Evolutionary conservation across 1,284 basidiomycete species (phyloP).

Genomic region (Leccinum insolens): DNA sequence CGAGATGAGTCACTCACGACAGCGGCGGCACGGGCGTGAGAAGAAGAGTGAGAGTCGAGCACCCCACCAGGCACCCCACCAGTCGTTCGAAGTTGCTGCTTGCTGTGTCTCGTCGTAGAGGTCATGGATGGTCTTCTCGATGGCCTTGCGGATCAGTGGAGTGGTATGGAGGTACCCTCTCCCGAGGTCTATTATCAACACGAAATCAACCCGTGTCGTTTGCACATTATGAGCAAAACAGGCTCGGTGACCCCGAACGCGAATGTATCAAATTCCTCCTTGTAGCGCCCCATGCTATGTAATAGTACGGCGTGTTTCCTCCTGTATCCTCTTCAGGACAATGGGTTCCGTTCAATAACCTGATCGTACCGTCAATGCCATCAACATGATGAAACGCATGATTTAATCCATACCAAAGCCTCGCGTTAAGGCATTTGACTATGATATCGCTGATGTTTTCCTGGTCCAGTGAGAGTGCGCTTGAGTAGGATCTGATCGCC

Average conservation of each 20-base stretch:
- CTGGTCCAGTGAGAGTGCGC: not conserved
- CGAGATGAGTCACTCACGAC: no score
- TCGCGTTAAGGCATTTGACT: not conserved
- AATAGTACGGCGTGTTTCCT: not conserved
- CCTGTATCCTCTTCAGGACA: not conserved
- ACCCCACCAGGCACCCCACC: no score
- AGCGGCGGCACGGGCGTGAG: no score
- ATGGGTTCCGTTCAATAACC: not conserved
- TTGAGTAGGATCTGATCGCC: not conserved
- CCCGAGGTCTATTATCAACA: not conserved
- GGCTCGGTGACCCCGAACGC: not conserved
- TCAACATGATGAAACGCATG: not conserved
- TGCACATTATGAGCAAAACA: not conserved
- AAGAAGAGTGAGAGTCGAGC: no score
- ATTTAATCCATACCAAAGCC: not conserved
- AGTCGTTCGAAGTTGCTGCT: no score
- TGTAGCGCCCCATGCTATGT: not conserved
- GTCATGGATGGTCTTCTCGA: not conserved
- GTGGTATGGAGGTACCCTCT: not conserved
- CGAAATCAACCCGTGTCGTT: not conserved
- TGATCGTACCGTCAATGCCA: not conserved
- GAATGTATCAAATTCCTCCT: not conserved
- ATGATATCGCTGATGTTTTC: not conserved
- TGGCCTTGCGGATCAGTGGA: not conserved
- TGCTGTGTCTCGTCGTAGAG: no score